Conservation (phyloP, 2,329 filamentous ascomycete species). For the Stagonosporopsis tanaceti region DNA sequence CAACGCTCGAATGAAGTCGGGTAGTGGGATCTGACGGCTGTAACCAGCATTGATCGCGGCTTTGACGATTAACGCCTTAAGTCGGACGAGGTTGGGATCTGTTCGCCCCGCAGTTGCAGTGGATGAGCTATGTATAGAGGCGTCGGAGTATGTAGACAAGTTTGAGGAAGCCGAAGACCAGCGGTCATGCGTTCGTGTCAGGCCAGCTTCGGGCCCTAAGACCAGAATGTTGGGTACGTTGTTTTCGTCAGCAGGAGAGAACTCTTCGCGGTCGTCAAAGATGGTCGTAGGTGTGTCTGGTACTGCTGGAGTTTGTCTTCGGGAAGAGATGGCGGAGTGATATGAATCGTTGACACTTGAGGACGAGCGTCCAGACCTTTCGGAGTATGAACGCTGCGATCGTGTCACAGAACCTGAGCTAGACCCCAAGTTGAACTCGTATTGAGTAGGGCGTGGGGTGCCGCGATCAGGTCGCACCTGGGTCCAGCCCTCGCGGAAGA, state of each 20-base stretch:
- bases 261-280: conserved; percentile 82
- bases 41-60: conserved; percentile 88
- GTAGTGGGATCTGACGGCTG: conserved; percentile 69
- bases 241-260: conserved; percentile 76
- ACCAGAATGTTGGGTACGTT: conserved; percentile 88
- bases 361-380: conserved; percentile 45
- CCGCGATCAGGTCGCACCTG: conserved; percentile 85
- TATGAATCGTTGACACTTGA: conserved; percentile 57
- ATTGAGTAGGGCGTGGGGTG: conserved; percentile 82
- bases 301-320: conserved; percentile 45
- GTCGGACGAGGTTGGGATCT: conserved; percentile 77
- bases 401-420: conserved; percentile 49
- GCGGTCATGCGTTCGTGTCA: conserved; percentile 63
- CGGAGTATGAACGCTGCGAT: conserved; percentile 45
- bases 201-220: conserved; percentile 72
- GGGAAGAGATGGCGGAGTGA: conserved; percentile 54
- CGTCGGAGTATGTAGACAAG: conserved; percentile 79
- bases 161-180: conserved; percentile 82
- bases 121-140: conserved; percentile 69
- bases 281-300: conserved; percentile 95
- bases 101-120: conserved; percentile 74
- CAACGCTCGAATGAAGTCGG: conserved; percentile 78
- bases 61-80: conserved; percentile 82
- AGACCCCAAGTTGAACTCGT: conserved; percentile 63
- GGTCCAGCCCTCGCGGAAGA: conserved; percentile 92